Base-by-base conservation (phyloP, 768 basidiomycete species). In the Termitomyces sp. region DNA sequence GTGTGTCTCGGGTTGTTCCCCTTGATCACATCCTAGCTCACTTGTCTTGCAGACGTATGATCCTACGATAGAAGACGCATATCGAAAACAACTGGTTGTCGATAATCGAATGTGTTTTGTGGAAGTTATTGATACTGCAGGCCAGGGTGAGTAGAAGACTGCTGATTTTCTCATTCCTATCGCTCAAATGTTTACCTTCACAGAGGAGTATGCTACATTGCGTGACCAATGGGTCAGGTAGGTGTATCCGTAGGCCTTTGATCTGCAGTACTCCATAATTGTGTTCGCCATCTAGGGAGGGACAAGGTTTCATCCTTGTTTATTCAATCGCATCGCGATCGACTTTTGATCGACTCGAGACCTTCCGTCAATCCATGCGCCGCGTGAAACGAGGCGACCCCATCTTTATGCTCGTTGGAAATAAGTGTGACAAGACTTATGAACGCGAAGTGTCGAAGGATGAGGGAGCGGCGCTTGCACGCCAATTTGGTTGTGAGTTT, bases 151-250 rank as follows among this genome's bases (percentile, higher is more conserved):
- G 85, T 76, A 22, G 39, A 33, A 63, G 50, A 48, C 47, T 55
- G 63, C 27, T 27, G 2, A 15, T 45, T 46, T 22, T 22, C 18
- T 54, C 33, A 53, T 61, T 58, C 61, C 58, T 62, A 67, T 66
- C 55, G 63, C 62, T 58, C 59, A 58, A 54, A 58, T 56, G 51
- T 46, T 57, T 6, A 54, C 37, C 30, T 50, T 34, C 13, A 6
- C 72, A 97, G 95, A 98, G 90, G 95, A 97, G 72, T 98, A 96
- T 66, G 93, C 93, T 53, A 95, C 95, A 52, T 81, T 98, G 63
- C 88, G 95, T 65, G 94, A 97, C 78, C 95, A 98, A 74, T 98
- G 95, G 95, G 93, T 97, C 66, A 87, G 95, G 95, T 96, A 61
- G 81, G 57, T 51, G 57, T 51, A 33, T 54, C 31, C 46, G 58